A percentile compares a stretch with the other conserved stretches of the same genome.
phyloP scores from a whole-genome alignment of 306 rosid species.

The Ziziphus jujuba region DNA sequence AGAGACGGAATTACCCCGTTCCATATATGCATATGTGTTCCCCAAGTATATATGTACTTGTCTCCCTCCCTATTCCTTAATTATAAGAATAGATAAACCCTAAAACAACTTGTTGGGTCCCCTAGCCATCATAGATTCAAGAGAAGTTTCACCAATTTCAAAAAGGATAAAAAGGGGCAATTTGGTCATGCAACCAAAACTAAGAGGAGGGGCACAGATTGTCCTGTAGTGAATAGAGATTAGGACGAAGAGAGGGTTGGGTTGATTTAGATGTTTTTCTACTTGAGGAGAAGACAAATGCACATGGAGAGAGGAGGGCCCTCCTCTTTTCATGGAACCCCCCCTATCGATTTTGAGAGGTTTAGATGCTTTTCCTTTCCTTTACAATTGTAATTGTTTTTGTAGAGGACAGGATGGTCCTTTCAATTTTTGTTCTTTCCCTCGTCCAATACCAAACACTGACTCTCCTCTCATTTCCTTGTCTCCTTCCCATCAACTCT shows the following conservation, averaged over 20 bases:
- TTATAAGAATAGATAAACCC: neutral
- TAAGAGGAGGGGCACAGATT: constrained; percentile 23
- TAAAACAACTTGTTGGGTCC: constrained; percentile 7
- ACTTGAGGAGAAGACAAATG: constrained; percentile 64
- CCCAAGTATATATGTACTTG: constrained; percentile 2
- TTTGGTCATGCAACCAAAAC: constrained; percentile 36
- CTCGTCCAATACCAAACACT: constrained; percentile 39
- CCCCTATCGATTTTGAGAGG: neutral
- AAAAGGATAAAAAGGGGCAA: constrained; percentile 30
- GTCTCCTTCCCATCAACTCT: constrained; percentile 29
- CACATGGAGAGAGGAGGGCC: constrained; percentile 62
- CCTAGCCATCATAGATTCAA: constrained; percentile 3
- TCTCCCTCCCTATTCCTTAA: neutral
- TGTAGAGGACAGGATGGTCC: constrained; percentile 57
- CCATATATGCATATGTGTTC: neutral
- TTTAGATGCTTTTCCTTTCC: constrained; percentile 32
- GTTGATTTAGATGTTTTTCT: constrained; percentile 64
- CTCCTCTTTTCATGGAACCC: constrained; percentile 23
- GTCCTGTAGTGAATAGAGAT: constrained; percentile 42
- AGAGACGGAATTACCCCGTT: constrained; percentile 23
- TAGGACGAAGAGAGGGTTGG: constrained; percentile 12
- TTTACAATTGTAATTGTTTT: constrained; percentile 9
- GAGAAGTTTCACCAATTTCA: constrained; percentile 20
- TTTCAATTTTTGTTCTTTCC: constrained; percentile 50
- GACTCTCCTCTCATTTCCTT: constrained; percentile 21